Evolutionary conservation across 139 green algal genomes (phyloP), one percentile per base, ranked within the genome.

Genomic region (Volvox africanus): DNA sequence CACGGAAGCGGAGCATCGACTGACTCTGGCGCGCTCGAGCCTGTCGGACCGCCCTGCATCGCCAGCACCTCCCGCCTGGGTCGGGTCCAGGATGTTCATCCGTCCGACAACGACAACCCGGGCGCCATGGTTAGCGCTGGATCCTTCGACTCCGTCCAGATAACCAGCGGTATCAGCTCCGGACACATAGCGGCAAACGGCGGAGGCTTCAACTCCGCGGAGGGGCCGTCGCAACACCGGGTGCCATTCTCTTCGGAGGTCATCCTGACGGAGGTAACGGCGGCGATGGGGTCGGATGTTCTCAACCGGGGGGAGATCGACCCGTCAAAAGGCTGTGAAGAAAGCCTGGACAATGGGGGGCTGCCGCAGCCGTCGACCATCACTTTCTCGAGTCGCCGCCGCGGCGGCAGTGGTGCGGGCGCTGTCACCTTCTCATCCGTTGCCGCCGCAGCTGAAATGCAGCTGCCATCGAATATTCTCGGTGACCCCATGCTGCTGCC

Each of bases 381-480:
- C n/a, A n/a, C n/a, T n/a, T n/a, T n/a, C n/a, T n/a, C n/a, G n/a
- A n/a, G 68, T 26, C 18, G 68, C 18, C 68, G 68, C 18, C 68
- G 68, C 9, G 22, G 68, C 68, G 22, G 68, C 68, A 24, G 68
- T 26, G n/a, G 14, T 12, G 68, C 68, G 22, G 68, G 22, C 68
- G 68, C 68, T 21, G 68, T 26, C 68, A 33, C 68, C 68, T 16
- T 24, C 17, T 16, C 18, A 22, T 30, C 73, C 6, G 73, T 44
- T 3, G 73, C n/a, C n/a, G 73, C 17, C n/a, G 73, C 73, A 3
- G 73, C 73, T 13, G 73, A 80, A 3, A 82, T 82, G 77, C 80
- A 86, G 44, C 50, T 71, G 24, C 80, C 80, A 16, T 71, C 80
- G 18, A 86, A 50, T 50, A 86, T 86, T n/a, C 44, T 86, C 26